These are phyloP conservation scores for Debaryomyces castellii DNA, from an alignment of 805 yeast genomes.

Conservation along the genomic window DNA sequence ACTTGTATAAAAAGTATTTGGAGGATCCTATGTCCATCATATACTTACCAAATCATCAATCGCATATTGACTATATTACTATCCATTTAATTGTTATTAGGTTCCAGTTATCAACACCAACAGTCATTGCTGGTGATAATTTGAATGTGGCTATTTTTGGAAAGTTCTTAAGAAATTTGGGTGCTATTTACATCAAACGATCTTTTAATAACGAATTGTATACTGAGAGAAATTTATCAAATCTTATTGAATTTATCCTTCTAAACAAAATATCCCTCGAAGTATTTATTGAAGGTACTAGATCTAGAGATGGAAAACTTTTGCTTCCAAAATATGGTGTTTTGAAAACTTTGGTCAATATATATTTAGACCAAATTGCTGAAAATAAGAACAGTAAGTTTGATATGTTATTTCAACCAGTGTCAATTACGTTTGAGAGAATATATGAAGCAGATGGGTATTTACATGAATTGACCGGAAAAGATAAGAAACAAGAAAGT, in stretches of 20 bases:
- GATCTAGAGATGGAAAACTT: constrained; percentile 65
- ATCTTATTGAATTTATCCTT: constrained; percentile 48
- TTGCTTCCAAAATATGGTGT: constrained; percentile 63
- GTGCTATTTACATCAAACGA: constrained; percentile 60
- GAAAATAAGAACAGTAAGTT: constrained; percentile 19
- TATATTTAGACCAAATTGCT: constrained; percentile 40
- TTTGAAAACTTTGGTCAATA: constrained; percentile 50
- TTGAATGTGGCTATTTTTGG: constrained; percentile 60
- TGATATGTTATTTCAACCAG: constrained; percentile 47
- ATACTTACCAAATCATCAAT: constrained; percentile 60
- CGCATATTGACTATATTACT: constrained; percentile 61
- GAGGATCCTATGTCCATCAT: constrained; percentile 45
- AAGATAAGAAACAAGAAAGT: constrained; percentile 55
- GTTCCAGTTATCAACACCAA: constrained; percentile 53
- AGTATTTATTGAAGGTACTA: constrained; percentile 65
- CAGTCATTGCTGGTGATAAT: constrained; percentile 67
- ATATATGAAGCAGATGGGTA: constrained; percentile 57
- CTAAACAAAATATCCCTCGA: constrained; percentile 51
- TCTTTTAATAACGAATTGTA: constrained; percentile 42
- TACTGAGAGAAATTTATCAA: constrained; percentile 48
- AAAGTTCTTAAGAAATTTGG: constrained; percentile 45
- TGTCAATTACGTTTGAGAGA: constrained; percentile 59
- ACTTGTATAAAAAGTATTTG: constrained; percentile 30
- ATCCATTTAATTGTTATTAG: constrained; percentile 54
- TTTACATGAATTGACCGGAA: constrained; percentile 55